phyloP scores from a whole-genome alignment of 805 yeast genomes.

The Tetrapisispora phaffii region DNA sequence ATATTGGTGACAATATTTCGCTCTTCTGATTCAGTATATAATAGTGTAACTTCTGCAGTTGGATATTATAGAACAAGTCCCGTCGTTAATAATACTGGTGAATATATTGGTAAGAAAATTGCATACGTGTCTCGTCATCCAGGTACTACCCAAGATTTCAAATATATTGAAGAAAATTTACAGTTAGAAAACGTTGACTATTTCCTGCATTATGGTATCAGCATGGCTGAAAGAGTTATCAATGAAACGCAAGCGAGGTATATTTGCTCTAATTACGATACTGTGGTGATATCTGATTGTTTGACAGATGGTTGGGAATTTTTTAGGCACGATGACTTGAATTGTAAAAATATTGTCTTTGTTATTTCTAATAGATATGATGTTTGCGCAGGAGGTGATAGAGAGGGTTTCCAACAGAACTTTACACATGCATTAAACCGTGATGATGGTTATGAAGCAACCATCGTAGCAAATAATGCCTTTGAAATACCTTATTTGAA shows the following conservation, averaged over 20 bases:
- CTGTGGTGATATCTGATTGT: constrained; percentile 7
- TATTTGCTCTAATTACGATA: constrained; percentile 7
- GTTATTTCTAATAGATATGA: constrained; percentile 8
- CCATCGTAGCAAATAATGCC: constrained; percentile 5
- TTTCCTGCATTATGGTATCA: not conserved
- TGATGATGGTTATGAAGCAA: constrained; percentile 6
- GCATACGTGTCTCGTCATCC: constrained; percentile 9
- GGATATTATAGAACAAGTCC: no score
- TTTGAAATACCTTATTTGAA: constrained; percentile 6
- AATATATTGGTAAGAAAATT: constrained; percentile 3
- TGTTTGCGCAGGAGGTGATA: constrained; percentile 1
- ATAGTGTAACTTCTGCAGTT: not conserved
- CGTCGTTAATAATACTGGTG: no score
- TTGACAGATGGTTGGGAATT: constrained; percentile 9
- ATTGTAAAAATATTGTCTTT: constrained; percentile 6
- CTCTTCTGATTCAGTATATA: no score
- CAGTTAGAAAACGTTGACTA: constrained; percentile 9
- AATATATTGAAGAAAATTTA: constrained; percentile 7
- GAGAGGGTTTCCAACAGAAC: constrained; percentile 1
- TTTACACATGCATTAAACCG: constrained; percentile 5
- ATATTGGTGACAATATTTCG: not conserved
- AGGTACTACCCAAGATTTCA: constrained; percentile 8
- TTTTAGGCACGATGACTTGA: constrained; percentile 4
- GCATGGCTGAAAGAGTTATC: not conserved
- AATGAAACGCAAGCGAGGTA: constrained; percentile 2